Percentiles rank a stretch among this genome's conserved stretches.
Evolutionary conservation across 805 yeast species (phyloP).

Genomic region (Saccharomycopsis guyanensis): DNA sequence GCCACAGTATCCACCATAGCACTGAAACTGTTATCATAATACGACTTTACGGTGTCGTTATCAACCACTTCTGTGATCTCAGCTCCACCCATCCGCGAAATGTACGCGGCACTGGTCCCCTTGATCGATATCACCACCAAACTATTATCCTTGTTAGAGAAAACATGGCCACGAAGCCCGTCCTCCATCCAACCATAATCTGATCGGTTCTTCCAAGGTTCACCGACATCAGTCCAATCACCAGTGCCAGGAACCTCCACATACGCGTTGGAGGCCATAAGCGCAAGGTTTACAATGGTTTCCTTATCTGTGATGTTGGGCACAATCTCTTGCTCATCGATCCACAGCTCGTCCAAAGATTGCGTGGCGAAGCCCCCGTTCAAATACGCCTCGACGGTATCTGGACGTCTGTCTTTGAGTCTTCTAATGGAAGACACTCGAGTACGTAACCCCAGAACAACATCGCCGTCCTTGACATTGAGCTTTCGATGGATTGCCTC

Average conservation of each 20-base stretch:
- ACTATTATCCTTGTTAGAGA: conserved; percentile 50
- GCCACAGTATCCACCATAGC: conserved; percentile 55
- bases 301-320: conserved; percentile 74
- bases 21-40: conserved; percentile 23
- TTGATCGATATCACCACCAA: conserved; percentile 73
- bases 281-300: conserved; percentile 68
- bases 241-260: conserved; percentile 68
- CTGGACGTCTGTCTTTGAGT: conserved; percentile 44
- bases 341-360: conserved; percentile 51
- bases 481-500: conserved; percentile 41
- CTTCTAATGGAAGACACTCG: conserved; percentile 27
- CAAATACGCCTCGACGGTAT: conserved; percentile 58
- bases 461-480: conserved; percentile 33
- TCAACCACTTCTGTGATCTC: conserved; percentile 1
- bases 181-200: conserved; percentile 82
- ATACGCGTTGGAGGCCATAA: conserved; percentile 88
- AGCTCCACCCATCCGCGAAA: conserved; percentile 29
- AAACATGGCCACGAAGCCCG: conserved; percentile 89
- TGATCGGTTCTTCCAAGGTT: conserved; percentile 38
- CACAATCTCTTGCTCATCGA: conserved; percentile 42
- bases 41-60: neutral
- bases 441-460: conserved; percentile 22
- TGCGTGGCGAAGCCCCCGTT: conserved; percentile 25
- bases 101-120: conserved; percentile 83
- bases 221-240: conserved; percentile 78